Percentiles rank a stretch among this genome's conserved stretches.
These are phyloP conservation scores for Zoysia matrella DNA, from an alignment of 202 grass and related monocot species.

Conservation along the genomic window DNA sequence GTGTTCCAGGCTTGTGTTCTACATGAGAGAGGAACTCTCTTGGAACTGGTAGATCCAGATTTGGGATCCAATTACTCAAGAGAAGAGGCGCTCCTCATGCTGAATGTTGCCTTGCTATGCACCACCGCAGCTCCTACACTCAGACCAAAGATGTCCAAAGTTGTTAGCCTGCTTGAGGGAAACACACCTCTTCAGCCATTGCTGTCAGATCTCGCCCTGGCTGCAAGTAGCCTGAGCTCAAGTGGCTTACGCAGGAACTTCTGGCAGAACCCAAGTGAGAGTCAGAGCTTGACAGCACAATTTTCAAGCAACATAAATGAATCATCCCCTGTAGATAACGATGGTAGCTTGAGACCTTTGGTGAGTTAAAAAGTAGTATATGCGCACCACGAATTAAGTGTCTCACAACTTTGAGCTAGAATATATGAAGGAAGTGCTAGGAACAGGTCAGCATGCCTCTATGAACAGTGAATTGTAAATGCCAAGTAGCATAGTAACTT, in stretches of 20 bases:
- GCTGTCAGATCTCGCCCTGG: slow-evolving; percentile 55
- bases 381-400: slow-evolving; percentile 22
- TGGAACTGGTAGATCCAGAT: slow-evolving; percentile 86
- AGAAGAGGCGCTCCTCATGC: slow-evolving; percentile 77
- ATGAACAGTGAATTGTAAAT: slow-evolving; percentile 28
- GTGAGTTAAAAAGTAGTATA: slow-evolving; percentile 33
- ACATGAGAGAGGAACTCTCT: slow-evolving; percentile 67
- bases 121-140: slow-evolving; percentile 81
- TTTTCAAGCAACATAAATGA: slow-evolving; percentile 47
- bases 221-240: slow-evolving; percentile 49
- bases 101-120: slow-evolving; percentile 81
- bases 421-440: slow-evolving; percentile 35
- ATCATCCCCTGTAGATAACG: slow-evolving; percentile 35
- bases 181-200: slow-evolving; percentile 60
- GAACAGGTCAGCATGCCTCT: neutral
- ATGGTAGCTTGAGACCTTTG: slow-evolving; percentile 44
- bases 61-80: slow-evolving; percentile 69
- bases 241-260: slow-evolving; percentile 61
- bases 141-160: slow-evolving; percentile 80
- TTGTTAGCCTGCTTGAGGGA: slow-evolving; percentile 86
- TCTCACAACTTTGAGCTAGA: slow-evolving; percentile 25
- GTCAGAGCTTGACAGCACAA: slow-evolving; percentile 50
- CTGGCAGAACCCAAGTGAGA: slow-evolving; percentile 63
- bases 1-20: slow-evolving; percentile 76
- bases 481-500: no score